Evolutionary conservation across 2,329 filamentous ascomycete genomes (phyloP), one percentile per base, ranked within the genome.

Genomic region (Colletotrichum sp.): DNA sequence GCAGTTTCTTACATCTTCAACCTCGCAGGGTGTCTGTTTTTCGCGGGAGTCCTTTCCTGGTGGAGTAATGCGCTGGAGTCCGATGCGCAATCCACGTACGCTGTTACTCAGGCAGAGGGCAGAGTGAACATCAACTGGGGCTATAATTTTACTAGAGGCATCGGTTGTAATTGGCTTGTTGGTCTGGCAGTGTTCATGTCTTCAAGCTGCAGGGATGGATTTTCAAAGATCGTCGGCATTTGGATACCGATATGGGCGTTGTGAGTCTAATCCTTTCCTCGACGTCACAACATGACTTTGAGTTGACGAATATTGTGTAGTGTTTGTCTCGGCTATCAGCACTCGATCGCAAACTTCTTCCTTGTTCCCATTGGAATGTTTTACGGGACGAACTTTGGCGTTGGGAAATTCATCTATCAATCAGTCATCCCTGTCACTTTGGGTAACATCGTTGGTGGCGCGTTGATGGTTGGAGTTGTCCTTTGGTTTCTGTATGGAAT

Each of bases 81-180:
- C 4, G 55, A 67, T 24, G 60, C 43, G 28, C 69, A 72, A 16
- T 48, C 70, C 13, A 18, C 32, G 13, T 72, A 72, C 34, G 70
- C 70, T 9, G 70, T 72, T 8, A 61, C 36, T 7, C 70, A 72
- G 21, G 70, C 70, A 16, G 63, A 72, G n/a, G 34, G 36, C 8
- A 61, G 63, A 36, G 52, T 72, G 5, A 72, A 72, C n/a, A 59
- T 36, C 52, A 72, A 72, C 34, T 72, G 70, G 63, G 63, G n/a
- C 5, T 72, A 34, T 28, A 72, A 67, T 8, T 67, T 72, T 10
- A 72, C 70, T 7, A 43, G 63, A 61, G 63, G 70, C 15, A 61
- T 72, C 8, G 70, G 63, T 8, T 72, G 70, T 28, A 72, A 72
- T 8, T 72, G 70, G 63, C 48, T 67, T 18, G 70, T 72, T 6